Evolutionary conservation across 2,329 filamentous ascomycete species (phyloP), one percentile per base, ranked within the genome.

Genomic region (Rutstroemia sp.): DNA sequence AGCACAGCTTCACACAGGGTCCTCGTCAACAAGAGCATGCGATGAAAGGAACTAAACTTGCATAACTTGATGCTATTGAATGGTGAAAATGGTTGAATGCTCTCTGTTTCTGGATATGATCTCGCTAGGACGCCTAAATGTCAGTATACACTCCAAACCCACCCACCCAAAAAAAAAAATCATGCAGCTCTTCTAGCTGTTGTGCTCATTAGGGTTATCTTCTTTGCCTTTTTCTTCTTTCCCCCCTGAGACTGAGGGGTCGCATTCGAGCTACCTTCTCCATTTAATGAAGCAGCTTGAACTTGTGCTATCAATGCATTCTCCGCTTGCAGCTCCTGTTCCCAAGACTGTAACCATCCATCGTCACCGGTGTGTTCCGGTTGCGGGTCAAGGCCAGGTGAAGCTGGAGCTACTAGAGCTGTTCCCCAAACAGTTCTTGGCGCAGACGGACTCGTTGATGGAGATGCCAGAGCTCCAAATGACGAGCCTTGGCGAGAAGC

Each of bases 381-480:
- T 17, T 55, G 58, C 68, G 68, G 72, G 71, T 27, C 73, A 27
- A 83, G 65, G 10, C 80, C 78, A 2, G 84, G 82, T 3, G 82
- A 84, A 0, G 73, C 73, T 0, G 83, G 75, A 2, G 75, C 67
- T 2, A 95, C 74, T 0, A 80, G 83, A 3, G 81, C 78, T 0
- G 92, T 97, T n/a, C 92, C 92, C 92, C 92, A 97, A 0, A 97
- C 89, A 0, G 92, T 97, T 60, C 84, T 84, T 42, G 81, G 76
- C 0, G 83, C 82, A 6, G 83, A 85, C 0, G 92, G 91, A 60
- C 88, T 95, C 1, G 88, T 92, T 4, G 89, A 92, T 63, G 92
- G 84, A 1, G 85, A 86, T 0, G 88, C 87, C 21, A 95, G 73
- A 2, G 82, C 81, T 37, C 80, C 79, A 64, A 89, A 90, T 0